Evolutionary conservation across 2,329 filamentous ascomycete species (phyloP), one percentile per base, ranked within the genome.

Genomic region (Apiospora arundinis): DNA sequence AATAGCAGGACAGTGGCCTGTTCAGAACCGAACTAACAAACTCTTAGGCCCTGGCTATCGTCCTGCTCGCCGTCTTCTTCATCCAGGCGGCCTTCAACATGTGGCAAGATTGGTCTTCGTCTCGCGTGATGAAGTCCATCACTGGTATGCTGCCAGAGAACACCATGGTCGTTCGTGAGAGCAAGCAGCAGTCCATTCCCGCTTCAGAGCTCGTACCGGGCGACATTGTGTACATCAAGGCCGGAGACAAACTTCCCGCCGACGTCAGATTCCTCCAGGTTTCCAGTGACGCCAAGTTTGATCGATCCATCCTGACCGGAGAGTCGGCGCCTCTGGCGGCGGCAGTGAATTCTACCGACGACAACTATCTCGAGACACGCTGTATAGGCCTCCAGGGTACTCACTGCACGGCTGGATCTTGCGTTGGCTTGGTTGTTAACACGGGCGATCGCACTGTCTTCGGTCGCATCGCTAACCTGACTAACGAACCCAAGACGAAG

Each of bases 1-100:
- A 63, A 88, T 86, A 3, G 79, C 88, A 81, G 88, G 92, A 0
- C 92, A 89, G 68, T 86, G 91, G 69, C 92, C 92, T 0, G 92
- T 92, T 76, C 87, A 85, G 2, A 91, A 89, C 25, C 81, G 93
- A 81, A 93, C 92, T 0, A 45, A 67, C 65, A 25, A 6, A 9
- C 25, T n/a, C 93, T 69, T 93, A 95, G 1, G 83, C 83, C 18
- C 80, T 86, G 9, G 83, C 84, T 5, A 82, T 86, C 67, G 80
- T 86, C 0, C 81, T 86, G 46, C 75, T 86, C 74, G 83, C 86
- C 63, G 84, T 86, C 72, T 85, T 86, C 70, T 75, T 83, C 42
- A 81, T 86, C 0, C 84, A 86, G 71, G 84, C 85, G 45, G 77
- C 77, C 42, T 86, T 86, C 74, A 84, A 82, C 0, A 83, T 82